A percentile compares a stretch with the other conserved stretches of the same genome.
Conservation (phyloP, 2,329 filamentous ascomycete species). For the Penicillium sp. region DNA sequence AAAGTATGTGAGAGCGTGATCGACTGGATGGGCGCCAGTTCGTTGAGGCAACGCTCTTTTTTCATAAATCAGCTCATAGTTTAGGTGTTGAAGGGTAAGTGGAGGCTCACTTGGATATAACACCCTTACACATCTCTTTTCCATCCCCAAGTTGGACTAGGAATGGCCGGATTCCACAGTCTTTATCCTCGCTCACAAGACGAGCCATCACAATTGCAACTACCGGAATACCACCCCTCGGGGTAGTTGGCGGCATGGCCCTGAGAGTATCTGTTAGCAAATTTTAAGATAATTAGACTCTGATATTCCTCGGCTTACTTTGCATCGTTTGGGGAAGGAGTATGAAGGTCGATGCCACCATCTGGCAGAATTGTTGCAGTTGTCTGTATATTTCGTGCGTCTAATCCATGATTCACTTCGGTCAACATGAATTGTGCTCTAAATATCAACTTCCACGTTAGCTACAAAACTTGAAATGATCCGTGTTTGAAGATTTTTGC, state of each 20-base stretch:
- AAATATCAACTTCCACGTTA: neutral
- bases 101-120: constrained; percentile 23
- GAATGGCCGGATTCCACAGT: constrained; percentile 33
- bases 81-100: neutral
- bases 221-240: constrained; percentile 23
- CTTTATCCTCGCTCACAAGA: constrained; percentile 28
- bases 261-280: neutral
- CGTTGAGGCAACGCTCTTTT: neutral
- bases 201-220: constrained; percentile 38
- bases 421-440: constrained; percentile 42
- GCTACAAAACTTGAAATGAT: neutral
- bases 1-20: constrained; percentile 38
- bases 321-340: constrained; percentile 31
- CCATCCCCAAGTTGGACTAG: constrained; percentile 31
- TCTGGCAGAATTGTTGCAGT: constrained; percentile 37
- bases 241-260: constrained; percentile 16
- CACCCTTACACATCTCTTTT: constrained; percentile 28
- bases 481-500: neutral
- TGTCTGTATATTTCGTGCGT: constrained; percentile 43
- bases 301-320: constrained; percentile 23
- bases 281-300: neutral
- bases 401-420: constrained; percentile 43
- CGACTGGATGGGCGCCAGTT: constrained; percentile 33
- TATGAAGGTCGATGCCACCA: constrained; percentile 38
- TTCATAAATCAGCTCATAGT: neutral